phyloP scores from a whole-genome alignment of 352 stramenopile genomes.

The Phytophthora pseudosyringae region DNA sequence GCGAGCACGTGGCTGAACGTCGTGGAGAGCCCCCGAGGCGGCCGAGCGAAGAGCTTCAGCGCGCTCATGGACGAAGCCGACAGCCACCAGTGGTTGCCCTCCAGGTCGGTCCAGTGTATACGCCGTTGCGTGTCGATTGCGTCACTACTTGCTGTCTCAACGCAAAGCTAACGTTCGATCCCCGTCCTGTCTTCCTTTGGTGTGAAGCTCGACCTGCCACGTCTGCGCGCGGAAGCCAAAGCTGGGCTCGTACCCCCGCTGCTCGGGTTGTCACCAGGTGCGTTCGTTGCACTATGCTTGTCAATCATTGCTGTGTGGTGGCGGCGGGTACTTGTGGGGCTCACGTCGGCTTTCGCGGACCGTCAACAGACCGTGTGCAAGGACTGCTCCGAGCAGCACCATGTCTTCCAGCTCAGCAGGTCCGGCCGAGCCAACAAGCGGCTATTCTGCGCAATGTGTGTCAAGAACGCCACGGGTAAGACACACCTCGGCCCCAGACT shows the following conservation, averaged over 20 bases:
- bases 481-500: slow-evolving; percentile 1
- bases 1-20: slow-evolving; percentile 46
- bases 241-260: slow-evolving; percentile 33
- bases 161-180: slow-evolving; percentile 20
- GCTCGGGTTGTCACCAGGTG: slow-evolving; percentile 46
- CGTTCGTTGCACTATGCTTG: slow-evolving; percentile 4
- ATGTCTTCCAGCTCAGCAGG: slow-evolving; percentile 41
- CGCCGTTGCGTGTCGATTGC: slow-evolving; percentile 26
- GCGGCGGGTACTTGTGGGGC: neutral
- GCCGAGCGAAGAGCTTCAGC: slow-evolving; percentile 41
- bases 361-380: slow-evolving; percentile 44
- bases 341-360: neutral
- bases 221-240: slow-evolving; percentile 37
- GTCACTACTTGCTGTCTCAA: slow-evolving; percentile 18
- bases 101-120: slow-evolving; percentile 22
- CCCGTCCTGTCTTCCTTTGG: slow-evolving; percentile 11
- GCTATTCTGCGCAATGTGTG: slow-evolving; percentile 42
- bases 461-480: slow-evolving; percentile 34
- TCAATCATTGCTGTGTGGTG: neutral
- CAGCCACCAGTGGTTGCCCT: slow-evolving; percentile 35
- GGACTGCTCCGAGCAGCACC: slow-evolving; percentile 38
- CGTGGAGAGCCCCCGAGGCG: slow-evolving; percentile 25
- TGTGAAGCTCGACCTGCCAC: slow-evolving; percentile 40
- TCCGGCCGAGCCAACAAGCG: slow-evolving; percentile 27
- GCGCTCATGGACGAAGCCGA: slow-evolving; percentile 36